These are phyloP conservation scores for Nemophila menziesii DNA, from an alignment of 257 asterid genomes.

Conservation along the genomic window DNA sequence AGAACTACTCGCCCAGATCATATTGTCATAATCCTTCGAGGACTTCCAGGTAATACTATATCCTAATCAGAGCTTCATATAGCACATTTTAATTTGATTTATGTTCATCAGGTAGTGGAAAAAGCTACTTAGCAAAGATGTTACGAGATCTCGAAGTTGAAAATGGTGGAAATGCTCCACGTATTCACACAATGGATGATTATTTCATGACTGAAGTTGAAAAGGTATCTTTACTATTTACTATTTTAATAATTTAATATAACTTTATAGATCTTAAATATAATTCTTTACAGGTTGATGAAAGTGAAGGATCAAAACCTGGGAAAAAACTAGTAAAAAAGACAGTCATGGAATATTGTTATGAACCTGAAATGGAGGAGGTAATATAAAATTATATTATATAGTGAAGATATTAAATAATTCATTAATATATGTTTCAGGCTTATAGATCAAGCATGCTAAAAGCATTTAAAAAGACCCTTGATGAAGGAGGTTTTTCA, in stretches of 20 bases:
- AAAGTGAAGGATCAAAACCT: slow-evolving; percentile 46
- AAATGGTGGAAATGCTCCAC: slow-evolving; percentile 83
- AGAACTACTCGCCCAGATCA: slow-evolving; percentile 85
- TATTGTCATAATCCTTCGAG: slow-evolving; percentile 75
- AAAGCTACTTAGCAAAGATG: slow-evolving; percentile 87
- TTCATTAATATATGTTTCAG: slow-evolving; percentile 35
- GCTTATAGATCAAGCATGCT: slow-evolving; percentile 97
- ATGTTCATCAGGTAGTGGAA: slow-evolving; percentile 82
- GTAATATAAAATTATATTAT: slow-evolving; percentile 21
- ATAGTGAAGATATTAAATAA: no score
- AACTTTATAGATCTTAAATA: not conserved
- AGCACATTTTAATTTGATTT: not conserved
- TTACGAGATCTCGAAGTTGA: slow-evolving; percentile 92
- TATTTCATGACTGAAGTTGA: slow-evolving; percentile 99
- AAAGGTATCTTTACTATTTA: slow-evolving; percentile 35
- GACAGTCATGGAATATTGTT: slow-evolving; percentile 84
- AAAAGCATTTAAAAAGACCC: slow-evolving; percentile 97
- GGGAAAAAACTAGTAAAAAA: slow-evolving; percentile 48
- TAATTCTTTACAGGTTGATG: slow-evolving; percentile 45
- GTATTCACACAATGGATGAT: slow-evolving; percentile 94
- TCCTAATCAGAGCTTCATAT: slow-evolving; percentile 1
- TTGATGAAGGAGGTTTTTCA: slow-evolving; percentile 89
- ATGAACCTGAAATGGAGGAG: slow-evolving; percentile 99
- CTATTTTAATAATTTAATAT: slow-evolving; percentile 9
- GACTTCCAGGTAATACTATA: slow-evolving; percentile 68